Percentiles rank a stretch among this genome's conserved stretches.
Evolutionary conservation across 495 filamentous ascomycete species (phyloP).

Genomic region (Tuber brumale): DNA sequence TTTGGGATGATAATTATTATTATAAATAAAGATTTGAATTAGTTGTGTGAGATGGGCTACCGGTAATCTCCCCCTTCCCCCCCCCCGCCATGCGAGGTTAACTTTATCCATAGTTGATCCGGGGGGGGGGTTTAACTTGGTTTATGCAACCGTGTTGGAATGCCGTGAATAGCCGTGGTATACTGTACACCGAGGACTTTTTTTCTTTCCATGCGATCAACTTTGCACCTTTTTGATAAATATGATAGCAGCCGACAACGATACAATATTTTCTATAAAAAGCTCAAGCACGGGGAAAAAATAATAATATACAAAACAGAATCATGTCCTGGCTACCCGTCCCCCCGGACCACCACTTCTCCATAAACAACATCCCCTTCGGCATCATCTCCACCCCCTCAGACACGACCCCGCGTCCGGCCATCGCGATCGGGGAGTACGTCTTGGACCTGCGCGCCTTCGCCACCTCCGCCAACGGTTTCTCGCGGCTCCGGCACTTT

Average conservation of each 20-base stretch:
- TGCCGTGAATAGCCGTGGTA: neutral
- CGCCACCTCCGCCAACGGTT: slow-evolving; percentile 45
- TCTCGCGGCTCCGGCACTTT: slow-evolving; percentile 46
- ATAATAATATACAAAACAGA: neutral
- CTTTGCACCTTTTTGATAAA: neutral
- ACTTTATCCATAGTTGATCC: too few species aligned
- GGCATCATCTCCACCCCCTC: slow-evolving; percentile 67
- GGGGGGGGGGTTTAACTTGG: too few species aligned
- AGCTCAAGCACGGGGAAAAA: too few species aligned
- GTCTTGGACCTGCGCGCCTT: slow-evolving; percentile 64
- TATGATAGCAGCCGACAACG: too few species aligned
- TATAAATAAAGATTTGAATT: too few species aligned
- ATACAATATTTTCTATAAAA: too few species aligned
- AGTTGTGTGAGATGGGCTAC: too few species aligned
- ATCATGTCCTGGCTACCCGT: slow-evolving; percentile 60
- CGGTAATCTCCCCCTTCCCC: too few species aligned
- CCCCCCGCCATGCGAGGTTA: too few species aligned
- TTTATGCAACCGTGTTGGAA: neutral
- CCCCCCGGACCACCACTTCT: slow-evolving; percentile 63
- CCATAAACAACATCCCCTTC: slow-evolving; percentile 85
- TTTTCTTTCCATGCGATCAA: neutral
- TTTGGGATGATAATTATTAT: too few species aligned
- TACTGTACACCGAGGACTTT: neutral
- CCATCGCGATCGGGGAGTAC: slow-evolving; percentile 71
- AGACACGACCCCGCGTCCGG: slow-evolving; percentile 55